phyloP scores from a whole-genome alignment of 2,329 filamentous ascomycete species.

The Chrysoporthe cubensis region DNA sequence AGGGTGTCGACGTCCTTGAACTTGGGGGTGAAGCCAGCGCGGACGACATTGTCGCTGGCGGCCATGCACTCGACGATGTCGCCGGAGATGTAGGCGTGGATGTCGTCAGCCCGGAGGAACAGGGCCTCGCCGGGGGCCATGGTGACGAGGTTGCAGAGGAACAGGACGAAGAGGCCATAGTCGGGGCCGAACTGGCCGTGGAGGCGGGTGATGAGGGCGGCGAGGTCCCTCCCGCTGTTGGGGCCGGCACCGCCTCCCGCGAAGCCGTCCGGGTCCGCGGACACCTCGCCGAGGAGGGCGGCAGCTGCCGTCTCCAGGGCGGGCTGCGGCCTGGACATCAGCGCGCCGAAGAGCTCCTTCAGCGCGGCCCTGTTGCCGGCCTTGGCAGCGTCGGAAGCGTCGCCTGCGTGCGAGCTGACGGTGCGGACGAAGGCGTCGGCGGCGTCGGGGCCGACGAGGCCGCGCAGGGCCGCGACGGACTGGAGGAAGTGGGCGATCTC shows the following conservation, averaged over 20 bases:
- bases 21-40: constrained; percentile 95
- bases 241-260: constrained; percentile 72
- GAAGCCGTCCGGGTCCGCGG: constrained; percentile 71
- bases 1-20: constrained; percentile 95
- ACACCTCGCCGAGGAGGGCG: constrained; percentile 72
- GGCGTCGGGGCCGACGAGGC: constrained; percentile 68
- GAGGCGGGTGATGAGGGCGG: constrained; percentile 76
- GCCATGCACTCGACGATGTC: constrained; percentile 99
- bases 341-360: constrained; percentile 71
- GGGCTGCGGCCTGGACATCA: constrained; percentile 78
- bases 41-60: constrained; percentile 96
- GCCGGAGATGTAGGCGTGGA: constrained; percentile 90
- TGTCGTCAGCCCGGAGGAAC: constrained; percentile 95
- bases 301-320: constrained; percentile 67
- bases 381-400: constrained; percentile 41
- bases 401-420: constrained; percentile 48
- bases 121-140: constrained; percentile 89
- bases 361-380: constrained; percentile 77
- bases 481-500: constrained; percentile 88
- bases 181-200: constrained; percentile 86
- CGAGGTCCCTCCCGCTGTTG: constrained; percentile 70
- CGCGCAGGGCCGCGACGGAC: constrained; percentile 58
- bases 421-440: constrained; percentile 61
- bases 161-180: constrained; percentile 91
- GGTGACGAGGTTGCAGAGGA: constrained; percentile 95